Conservation (phyloP, 208 protist species). For the Acanthamoeba royreba region DNA sequence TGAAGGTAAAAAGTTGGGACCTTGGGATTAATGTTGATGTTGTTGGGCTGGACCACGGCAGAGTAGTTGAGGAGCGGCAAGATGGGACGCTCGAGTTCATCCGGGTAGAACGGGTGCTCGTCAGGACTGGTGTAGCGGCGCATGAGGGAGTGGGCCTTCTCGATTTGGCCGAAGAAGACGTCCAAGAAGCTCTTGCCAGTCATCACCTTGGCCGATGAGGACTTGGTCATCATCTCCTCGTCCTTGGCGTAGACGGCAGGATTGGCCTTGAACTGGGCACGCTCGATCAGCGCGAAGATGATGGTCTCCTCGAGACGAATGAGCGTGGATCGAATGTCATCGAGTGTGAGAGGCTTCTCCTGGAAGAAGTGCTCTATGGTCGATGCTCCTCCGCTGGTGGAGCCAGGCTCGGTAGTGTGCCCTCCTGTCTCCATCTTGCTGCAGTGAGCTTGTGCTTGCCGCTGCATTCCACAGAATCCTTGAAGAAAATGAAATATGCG, state of each 20-base stretch:
- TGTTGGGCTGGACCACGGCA: constrained; percentile 51
- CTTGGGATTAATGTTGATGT: constrained; percentile 72
- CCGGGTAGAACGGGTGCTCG: constrained; percentile 72
- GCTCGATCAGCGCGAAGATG: constrained; percentile 76
- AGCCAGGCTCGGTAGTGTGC: not conserved
- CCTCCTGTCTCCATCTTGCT: not conserved
- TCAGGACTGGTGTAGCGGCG: constrained; percentile 74
- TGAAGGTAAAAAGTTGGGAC: not conserved
- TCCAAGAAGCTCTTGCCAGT: constrained; percentile 61
- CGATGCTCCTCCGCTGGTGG: not conserved
- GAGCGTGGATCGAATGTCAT: constrained; percentile 43
- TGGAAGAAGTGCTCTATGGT: constrained; percentile 36
- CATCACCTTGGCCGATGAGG: too few species aligned
- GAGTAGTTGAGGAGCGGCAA: constrained; percentile 59
- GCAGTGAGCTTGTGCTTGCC: too few species aligned
- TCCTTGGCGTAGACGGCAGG: constrained; percentile 41
- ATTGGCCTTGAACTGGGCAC: constrained; percentile 71
- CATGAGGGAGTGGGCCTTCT: constrained; percentile 59
- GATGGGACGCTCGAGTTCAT: constrained; percentile 48
- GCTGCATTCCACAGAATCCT: too few species aligned
- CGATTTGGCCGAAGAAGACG: constrained; percentile 64
- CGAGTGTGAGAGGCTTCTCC: constrained; percentile 57
- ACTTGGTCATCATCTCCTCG: not conserved
- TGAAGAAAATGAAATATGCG: too few species aligned
- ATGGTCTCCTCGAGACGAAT: constrained; percentile 78